These are phyloP conservation scores for Umbilicus rupestris DNA, from an alignment of 164 flowering plant genomes.

Conservation along the genomic window DNA sequence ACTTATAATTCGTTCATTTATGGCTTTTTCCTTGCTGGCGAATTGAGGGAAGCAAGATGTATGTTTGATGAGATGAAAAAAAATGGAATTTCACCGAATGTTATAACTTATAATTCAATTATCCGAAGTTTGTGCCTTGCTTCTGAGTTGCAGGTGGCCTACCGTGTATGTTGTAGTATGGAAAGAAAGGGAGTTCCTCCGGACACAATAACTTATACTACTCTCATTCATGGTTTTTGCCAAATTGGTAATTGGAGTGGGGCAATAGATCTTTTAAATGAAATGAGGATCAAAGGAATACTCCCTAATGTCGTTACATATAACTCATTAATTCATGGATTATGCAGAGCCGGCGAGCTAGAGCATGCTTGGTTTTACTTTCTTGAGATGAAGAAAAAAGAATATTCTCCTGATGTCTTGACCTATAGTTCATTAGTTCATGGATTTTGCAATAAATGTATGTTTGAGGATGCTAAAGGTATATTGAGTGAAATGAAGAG, in stretches of 20 bases:
- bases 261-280: conserved; percentile 8
- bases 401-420: neutral
- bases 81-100: neutral
- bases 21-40: neutral
- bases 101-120: neutral
- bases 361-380: conserved; percentile 1
- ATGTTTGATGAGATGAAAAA: neutral
- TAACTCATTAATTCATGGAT: neutral
- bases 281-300: conserved; percentile 7
- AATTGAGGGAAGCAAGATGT: neutral
- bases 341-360: neutral
- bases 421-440: conserved; percentile 7
- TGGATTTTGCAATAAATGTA: conserved; percentile 10
- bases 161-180: neutral
- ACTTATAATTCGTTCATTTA: neutral
- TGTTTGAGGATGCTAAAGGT: conserved; percentile 7
- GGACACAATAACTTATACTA: neutral
- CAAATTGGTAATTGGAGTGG: conserved; percentile 5
- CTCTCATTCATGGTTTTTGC: neutral
- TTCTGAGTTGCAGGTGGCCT: neutral
- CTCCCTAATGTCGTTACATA: neutral
- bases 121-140: neutral
- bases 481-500: conserved; percentile 7
- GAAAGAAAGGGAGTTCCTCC: neutral
- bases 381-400: neutral